These are phyloP conservation scores for Trichoderma sp. DNA, from an alignment of 2,329 filamentous ascomycete genomes.

Conservation along the genomic window DNA sequence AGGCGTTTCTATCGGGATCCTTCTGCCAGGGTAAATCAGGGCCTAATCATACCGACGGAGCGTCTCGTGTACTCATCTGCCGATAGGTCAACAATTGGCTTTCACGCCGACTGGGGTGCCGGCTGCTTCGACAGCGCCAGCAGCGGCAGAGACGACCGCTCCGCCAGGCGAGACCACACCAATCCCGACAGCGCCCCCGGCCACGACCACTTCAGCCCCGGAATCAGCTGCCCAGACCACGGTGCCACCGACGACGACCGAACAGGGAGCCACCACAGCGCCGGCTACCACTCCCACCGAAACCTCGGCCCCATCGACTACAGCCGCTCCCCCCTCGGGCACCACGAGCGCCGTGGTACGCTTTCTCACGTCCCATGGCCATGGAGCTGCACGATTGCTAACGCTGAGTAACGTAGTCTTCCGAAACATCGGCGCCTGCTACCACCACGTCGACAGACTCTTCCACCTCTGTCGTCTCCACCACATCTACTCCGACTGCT, in stretches of 20 bases:
- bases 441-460: slow-evolving; percentile 3
- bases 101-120: slow-evolving; percentile 11
- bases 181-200: neutral
- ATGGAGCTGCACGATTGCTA: neutral
- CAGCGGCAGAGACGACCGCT: neutral
- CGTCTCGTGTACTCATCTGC: slow-evolving; percentile 6
- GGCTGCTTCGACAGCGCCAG: slow-evolving; percentile 12
- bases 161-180: neutral
- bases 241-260: slow-evolving; percentile 4
- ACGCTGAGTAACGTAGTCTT: neutral
- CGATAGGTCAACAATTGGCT: slow-evolving; percentile 20
- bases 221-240: slow-evolving; percentile 9
- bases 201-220: neutral
- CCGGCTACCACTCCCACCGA: slow-evolving; percentile 14
- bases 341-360: slow-evolving; percentile 16
- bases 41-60: neutral
- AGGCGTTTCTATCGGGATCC: slow-evolving; percentile 33
- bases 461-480: slow-evolving; percentile 1
- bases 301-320: slow-evolving; percentile 22
- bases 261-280: slow-evolving; percentile 8
- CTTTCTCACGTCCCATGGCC: neutral
- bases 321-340: slow-evolving; percentile 23
- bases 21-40: slow-evolving; percentile 34
- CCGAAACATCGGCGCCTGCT: neutral
- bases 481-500: slow-evolving; percentile 16